These are phyloP conservation scores for Umbelopsis sp. DNA, from an alignment of 192 early-diverging fungal genomes.

Conservation along the genomic window DNA sequence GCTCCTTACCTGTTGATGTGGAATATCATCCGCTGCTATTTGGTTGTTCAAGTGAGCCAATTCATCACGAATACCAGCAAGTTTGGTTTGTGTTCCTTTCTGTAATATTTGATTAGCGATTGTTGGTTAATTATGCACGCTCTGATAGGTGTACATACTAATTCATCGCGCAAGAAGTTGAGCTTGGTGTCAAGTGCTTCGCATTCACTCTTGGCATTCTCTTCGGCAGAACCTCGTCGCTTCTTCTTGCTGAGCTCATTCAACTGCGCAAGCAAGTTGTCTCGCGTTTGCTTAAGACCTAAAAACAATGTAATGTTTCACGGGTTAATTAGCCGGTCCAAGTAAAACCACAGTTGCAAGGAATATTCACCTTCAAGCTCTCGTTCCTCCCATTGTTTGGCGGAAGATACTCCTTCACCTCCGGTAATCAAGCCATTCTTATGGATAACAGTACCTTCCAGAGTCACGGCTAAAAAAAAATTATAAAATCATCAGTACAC, in stretches of 20 bases:
- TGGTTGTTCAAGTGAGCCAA: conserved; percentile 53
- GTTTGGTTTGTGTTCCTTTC: conserved; percentile 37
- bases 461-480: conserved; percentile 65
- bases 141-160: conserved; percentile 37
- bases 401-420: conserved; percentile 54
- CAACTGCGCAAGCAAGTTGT: conserved; percentile 69
- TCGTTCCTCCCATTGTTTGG: conserved; percentile 84
- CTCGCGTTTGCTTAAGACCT: conserved; percentile 66
- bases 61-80: conserved; percentile 62
- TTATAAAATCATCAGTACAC: not conserved
- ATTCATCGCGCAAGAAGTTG: conserved; percentile 62
- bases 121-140: not conserved
- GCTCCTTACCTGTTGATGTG: not conserved
- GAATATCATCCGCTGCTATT: conserved; percentile 17
- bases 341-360: not conserved
- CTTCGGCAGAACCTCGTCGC: conserved; percentile 67
- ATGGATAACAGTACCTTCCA: conserved; percentile 95
- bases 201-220: conserved; percentile 57
- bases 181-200: conserved; percentile 63
- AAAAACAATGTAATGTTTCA: not conserved
- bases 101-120: not conserved
- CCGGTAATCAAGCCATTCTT: conserved; percentile 97
- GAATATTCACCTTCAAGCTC: conserved; percentile 74
- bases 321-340: not conserved
- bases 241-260: conserved; percentile 71